phyloP scores from a whole-genome alignment of 345 rosid genomes.

The Clausena lansium region DNA sequence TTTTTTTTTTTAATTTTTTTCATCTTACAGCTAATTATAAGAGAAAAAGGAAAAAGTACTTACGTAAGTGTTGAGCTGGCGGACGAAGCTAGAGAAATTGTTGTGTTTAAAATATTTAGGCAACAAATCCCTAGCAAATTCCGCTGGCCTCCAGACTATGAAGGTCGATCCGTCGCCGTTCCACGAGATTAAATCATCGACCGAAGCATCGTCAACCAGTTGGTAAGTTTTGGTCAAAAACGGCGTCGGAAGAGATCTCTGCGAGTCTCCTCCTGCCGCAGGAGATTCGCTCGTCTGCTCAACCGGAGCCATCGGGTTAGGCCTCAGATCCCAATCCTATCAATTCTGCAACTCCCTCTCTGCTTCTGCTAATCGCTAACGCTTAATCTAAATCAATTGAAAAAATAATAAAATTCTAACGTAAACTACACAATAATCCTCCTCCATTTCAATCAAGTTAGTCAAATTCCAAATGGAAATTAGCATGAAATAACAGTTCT shows the following conservation, averaged over 20 bases:
- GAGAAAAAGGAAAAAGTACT: conserved; percentile 17
- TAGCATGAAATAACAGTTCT: not conserved
- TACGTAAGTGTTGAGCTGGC: conserved; percentile 95
- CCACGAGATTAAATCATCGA: conserved; percentile 84
- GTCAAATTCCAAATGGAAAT: not conserved
- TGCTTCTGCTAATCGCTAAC: not conserved
- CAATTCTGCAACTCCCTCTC: conserved; percentile 5
- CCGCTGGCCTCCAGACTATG: conserved; percentile 93
- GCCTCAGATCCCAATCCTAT: conserved; percentile 35
- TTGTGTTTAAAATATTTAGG: conserved; percentile 95
- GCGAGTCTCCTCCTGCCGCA: conserved; percentile 52
- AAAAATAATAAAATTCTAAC: not conserved
- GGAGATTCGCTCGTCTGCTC: conserved; percentile 68
- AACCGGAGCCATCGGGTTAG: conserved; percentile 47
- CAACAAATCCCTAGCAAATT: conserved; percentile 88
- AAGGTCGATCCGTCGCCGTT: conserved; percentile 85
- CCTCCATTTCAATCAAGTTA: not conserved
- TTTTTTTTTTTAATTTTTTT: not conserved
- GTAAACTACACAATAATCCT: not conserved
- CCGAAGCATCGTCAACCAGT: conserved; percentile 73
- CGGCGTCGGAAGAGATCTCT: conserved; percentile 86
- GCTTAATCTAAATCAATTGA: conserved; percentile 10
- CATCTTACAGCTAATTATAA: not conserved
- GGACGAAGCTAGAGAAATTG: conserved; percentile 93
- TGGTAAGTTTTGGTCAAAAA: conserved; percentile 84